Evolutionary conservation across 108 stramenopile genomes (phyloP), one percentile per base, ranked within the genome.

Genomic region (Cyclostephanos invisitatus): DNA sequence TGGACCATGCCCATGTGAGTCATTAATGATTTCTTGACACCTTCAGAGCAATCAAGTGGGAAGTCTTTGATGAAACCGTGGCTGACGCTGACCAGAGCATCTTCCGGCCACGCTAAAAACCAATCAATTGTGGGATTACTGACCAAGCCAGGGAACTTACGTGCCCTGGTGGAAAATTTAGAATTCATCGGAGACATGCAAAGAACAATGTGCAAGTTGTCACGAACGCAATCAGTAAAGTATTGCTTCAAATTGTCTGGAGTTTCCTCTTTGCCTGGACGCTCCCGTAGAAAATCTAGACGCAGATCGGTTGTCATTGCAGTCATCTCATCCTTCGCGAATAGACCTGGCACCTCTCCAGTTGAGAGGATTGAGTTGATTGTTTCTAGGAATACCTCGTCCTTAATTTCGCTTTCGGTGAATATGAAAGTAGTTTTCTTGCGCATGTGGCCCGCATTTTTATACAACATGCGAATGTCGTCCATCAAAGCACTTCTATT

Each of bases 111-210:
- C 3, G 87, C 70, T 73, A 96, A 82, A 78, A 95, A 96, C 96
- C 96, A 96, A 46, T 96, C 94, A 59, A 96, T 92, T 8, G 96
- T 95, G 36, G 92, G 91, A 28, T 85, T 81, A 21, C 86, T 89
- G 27, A 95, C 83, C 53, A 96, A 74, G 17, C 96, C 89, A 10
- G 96, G 96, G 72, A 96, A 96, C 65, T 94, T 95, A 35, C 93
- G 87, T 14, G 96, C 96, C 24, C 96, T 76, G 42, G 85, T 74
- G 17, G 94, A 84, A 73, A 96, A 96, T 68, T 90, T 90, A 32
- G 93, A 87, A 78, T 93, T 95, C 72, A 95, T 73, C n/a, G 96
- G 96, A 40, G 91, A 92, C 96, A 96, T 96, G 84, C 96, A 96
- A 14, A 96, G 84, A 64, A 96, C 87, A 2, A 96, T 69, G 72